Conservation (phyloP, 2,329 filamentous ascomycete genomes). For the Exophiala sp. region DNA sequence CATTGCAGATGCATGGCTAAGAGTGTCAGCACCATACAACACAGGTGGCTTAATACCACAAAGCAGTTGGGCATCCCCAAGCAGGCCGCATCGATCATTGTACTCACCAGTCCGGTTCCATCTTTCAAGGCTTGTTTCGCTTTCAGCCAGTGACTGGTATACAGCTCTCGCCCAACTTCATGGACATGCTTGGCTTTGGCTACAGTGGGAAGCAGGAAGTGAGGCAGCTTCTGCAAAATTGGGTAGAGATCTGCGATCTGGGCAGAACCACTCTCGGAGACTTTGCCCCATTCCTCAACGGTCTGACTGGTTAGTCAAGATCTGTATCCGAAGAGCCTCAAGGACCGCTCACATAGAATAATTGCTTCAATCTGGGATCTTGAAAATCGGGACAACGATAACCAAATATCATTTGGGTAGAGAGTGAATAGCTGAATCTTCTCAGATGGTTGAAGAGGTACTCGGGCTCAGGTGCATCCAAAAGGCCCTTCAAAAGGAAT, state of each 20-base stretch:
- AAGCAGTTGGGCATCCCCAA: too few species aligned
- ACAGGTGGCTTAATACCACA: not conserved
- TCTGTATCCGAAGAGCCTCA: not conserved
- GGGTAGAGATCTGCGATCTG: constrained; percentile 22
- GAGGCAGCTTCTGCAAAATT: constrained; percentile 18
- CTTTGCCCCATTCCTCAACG: constrained; percentile 17
- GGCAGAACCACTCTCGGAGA: constrained; percentile 13
- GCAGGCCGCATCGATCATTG: too few species aligned
- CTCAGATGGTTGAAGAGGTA: constrained; percentile 43
- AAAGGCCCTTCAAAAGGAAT: constrained; percentile 45
- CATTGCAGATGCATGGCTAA: constrained; percentile 22
- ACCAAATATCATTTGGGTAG: constrained; percentile 48
- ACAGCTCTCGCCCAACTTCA: constrained; percentile 17
- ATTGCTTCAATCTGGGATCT: constrained; percentile 40
- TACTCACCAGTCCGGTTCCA: constrained; percentile 12
- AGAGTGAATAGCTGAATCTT: constrained; percentile 46
- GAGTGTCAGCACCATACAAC: not conserved
- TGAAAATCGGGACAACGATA: constrained; percentile 40
- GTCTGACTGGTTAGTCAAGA: constrained; percentile 1
- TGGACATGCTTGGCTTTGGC: constrained; percentile 15
- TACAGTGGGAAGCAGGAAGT: constrained; percentile 16
- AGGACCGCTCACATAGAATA: constrained; percentile 39
- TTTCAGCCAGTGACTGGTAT: constrained; percentile 17
- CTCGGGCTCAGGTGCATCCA: constrained; percentile 38
- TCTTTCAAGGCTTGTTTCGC: constrained; percentile 13